Evolutionary conservation across 208 protist genomes (phyloP).

Genomic region (Borovskyia barvae): DNA sequence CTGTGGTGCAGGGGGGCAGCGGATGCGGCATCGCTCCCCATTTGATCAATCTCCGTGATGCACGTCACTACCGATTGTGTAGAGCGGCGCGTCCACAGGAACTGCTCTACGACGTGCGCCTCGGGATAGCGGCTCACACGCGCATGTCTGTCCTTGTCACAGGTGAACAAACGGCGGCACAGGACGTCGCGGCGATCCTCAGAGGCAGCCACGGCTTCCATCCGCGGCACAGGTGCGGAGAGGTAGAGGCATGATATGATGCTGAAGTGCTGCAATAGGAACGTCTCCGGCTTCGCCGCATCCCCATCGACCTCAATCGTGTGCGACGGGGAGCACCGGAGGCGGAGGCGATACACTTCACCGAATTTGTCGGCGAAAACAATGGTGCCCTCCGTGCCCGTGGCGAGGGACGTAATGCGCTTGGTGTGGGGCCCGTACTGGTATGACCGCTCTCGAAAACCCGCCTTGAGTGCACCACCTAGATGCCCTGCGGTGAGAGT

Average conservation of each 20-base stretch:
- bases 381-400: slow-evolving; percentile 53
- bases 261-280: slow-evolving; percentile 89
- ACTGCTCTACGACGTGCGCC: slow-evolving; percentile 80
- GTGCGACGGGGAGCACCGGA: slow-evolving; percentile 53
- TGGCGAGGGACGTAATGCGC: slow-evolving; percentile 70
- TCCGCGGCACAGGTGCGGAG: slow-evolving; percentile 46
- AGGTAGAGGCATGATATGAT: slow-evolving; percentile 66
- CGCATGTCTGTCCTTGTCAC: slow-evolving; percentile 79
- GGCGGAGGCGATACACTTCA: slow-evolving; percentile 71
- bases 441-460: slow-evolving; percentile 49
- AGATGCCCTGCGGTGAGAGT: too few relatives aligned
- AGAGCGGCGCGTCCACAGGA: slow-evolving; percentile 55
- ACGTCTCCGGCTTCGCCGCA: slow-evolving; percentile 26
- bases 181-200: slow-evolving; percentile 26
- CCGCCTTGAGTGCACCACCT: too few relatives aligned
- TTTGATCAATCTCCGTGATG: slow-evolving; percentile 60
- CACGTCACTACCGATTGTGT: slow-evolving; percentile 64
- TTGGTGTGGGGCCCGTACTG: slow-evolving; percentile 79
- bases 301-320: slow-evolving; percentile 52
- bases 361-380: slow-evolving; percentile 91
- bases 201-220: slow-evolving; percentile 22
- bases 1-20: slow-evolving; percentile 7
- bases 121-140: slow-evolving; percentile 82
- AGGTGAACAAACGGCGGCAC: slow-evolving; percentile 72
- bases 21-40: slow-evolving; percentile 20